These are phyloP conservation scores for Salvia hispanica DNA, from an alignment of 257 asterid genomes.

Conservation along the genomic window DNA sequence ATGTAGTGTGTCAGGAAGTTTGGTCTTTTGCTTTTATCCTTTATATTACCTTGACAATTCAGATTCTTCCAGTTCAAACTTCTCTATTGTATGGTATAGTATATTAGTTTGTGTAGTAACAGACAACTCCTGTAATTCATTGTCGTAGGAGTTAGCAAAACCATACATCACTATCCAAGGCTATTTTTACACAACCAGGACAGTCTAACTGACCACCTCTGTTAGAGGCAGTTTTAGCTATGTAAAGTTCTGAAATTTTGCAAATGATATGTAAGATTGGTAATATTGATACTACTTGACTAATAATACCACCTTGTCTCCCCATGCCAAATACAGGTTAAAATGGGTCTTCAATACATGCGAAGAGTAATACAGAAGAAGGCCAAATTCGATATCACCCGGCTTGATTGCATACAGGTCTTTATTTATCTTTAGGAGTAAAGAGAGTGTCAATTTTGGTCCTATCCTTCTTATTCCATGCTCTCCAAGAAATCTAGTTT, in stretches of 20 bases:
- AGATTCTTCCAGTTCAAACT: not conserved
- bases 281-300: constrained; percentile 18
- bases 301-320: constrained; percentile 23
- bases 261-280: not conserved
- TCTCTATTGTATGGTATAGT: not conserved
- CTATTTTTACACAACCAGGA: constrained; percentile 10
- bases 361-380: constrained; percentile 84
- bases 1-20: not conserved
- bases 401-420: constrained; percentile 81
- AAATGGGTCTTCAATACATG: constrained; percentile 94
- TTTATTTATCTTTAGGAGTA: constrained; percentile 30
- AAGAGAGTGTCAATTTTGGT: constrained; percentile 25
- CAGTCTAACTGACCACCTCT: not conserved
- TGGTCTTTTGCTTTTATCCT: constrained; percentile 6
- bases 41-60: not conserved
- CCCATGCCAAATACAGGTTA: constrained; percentile 52
- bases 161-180: not conserved
- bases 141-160: constrained; percentile 1
- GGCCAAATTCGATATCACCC: constrained; percentile 89
- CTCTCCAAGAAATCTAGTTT: not conserved
- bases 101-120: not conserved
- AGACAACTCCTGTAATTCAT: constrained; percentile 2
- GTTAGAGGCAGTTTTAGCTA: constrained; percentile 14
- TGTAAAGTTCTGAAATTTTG: constrained; percentile 1
- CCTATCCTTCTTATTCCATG: constrained; percentile 22